Evolutionary conservation across 768 basidiomycete species (phyloP), one percentile per base, ranked within the genome.

Genomic region (Boletus sp.): DNA sequence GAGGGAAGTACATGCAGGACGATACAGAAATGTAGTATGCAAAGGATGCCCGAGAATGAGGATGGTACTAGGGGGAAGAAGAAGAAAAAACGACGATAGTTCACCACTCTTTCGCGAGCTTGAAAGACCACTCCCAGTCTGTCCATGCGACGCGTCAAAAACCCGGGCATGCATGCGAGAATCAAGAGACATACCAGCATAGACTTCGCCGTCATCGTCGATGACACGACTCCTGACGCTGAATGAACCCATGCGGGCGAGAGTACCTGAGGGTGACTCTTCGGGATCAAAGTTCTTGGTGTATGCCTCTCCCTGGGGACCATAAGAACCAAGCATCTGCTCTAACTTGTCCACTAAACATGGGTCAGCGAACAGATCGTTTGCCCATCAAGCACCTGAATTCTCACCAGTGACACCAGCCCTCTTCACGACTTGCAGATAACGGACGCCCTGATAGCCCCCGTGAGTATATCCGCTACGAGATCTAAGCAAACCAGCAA

Each of bases 291-390:
- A 92, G 65, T 87, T 81, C 74, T 92, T 93, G 62, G 66, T 74
- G 67, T 94, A 89, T 6, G 89, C 68, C 28, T 86, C 78, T 35
- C 81, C 84, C 2, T 77, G 63, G n/a, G 85, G 77, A 54, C 92
- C 90, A 70, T 94, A 97, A 4, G 92, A 94, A 17, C 96, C 96
- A 20, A 98, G 81, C 96, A 98, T 98, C 64, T 89, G 83, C 68
- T 95, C 93, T 65, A 92, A 71, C 72, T 89, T 96, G 74, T 96
- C 96, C 65, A 96, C 94, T 94, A 55, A 44, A 44, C 37, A 51
- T 47, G 52, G 40, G 28, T 50, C 50, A 61, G 45, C 47, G 11
- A 49, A 55, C 24, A 37, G 46, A 54, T 39, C 49, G 44, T 44
- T 29, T 3, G 36, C 29, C 11, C 20, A 41, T 11, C 53, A 45